A percentile compares a stretch with the other conserved stretches of the same genome.
These are phyloP conservation scores for Fusarium humuli DNA, from an alignment of 2,329 filamentous ascomycete genomes.

Conservation along the genomic window DNA sequence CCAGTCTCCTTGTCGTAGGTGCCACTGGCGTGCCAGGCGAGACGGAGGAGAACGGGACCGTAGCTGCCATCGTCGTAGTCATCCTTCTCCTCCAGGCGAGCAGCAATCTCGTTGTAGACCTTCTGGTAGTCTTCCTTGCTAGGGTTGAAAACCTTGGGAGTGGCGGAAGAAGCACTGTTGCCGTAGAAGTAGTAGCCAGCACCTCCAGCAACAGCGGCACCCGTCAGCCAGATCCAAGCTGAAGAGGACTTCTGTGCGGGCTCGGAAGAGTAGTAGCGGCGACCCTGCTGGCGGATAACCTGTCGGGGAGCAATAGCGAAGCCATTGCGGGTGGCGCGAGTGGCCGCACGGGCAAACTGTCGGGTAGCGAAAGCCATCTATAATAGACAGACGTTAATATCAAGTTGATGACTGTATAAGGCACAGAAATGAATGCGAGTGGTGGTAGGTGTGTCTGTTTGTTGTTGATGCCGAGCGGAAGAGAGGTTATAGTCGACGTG, in stretches of 20 bases:
- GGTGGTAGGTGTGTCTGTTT: background rate
- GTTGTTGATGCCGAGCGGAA: background rate
- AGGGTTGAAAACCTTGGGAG: slow-evolving; percentile 74
- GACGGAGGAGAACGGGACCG: slow-evolving; percentile 87
- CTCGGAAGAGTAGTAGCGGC: slow-evolving; percentile 83
- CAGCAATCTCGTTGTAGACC: slow-evolving; percentile 90
- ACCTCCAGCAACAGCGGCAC: slow-evolving; percentile 69
- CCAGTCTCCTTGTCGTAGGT: slow-evolving; percentile 90
- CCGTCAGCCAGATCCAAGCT: slow-evolving; percentile 67
- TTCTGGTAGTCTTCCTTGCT: slow-evolving; percentile 92
- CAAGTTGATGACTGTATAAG: background rate
- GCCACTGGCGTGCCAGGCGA: slow-evolving; percentile 94
- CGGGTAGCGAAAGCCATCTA: slow-evolving; percentile 61
- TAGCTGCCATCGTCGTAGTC: slow-evolving; percentile 98
- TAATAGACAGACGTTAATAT: slow-evolving; percentile 14
- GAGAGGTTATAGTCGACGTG: background rate
- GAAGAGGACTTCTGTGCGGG: slow-evolving; percentile 64
- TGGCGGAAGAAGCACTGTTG: slow-evolving; percentile 63
- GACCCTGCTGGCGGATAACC: slow-evolving; percentile 78
- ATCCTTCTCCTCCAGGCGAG: slow-evolving; percentile 84
- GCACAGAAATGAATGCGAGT: background rate
- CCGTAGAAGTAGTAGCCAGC: slow-evolving; percentile 75
- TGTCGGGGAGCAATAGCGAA: slow-evolving; percentile 72
- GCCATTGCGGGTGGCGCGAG: slow-evolving; percentile 68
- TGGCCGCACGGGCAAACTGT: slow-evolving; percentile 67